These are phyloP conservation scores for Cladosporium cucumerinum DNA, from an alignment of 2,329 filamentous ascomycete genomes.

Conservation along the genomic window DNA sequence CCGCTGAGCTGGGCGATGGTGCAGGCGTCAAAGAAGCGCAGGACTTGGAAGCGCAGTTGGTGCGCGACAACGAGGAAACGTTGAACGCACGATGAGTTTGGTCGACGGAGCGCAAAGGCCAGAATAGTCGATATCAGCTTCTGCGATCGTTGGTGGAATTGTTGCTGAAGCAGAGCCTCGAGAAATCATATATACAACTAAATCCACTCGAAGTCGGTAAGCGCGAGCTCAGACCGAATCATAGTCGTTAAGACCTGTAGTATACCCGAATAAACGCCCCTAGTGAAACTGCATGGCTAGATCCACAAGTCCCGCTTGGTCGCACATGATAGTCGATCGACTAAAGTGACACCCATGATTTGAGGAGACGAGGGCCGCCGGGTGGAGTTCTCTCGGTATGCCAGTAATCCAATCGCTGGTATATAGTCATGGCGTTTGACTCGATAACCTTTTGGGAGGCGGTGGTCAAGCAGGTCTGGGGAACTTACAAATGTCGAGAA, in stretches of 20 bases:
- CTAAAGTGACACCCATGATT: not conserved
- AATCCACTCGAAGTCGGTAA: not conserved
- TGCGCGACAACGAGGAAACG: not conserved
- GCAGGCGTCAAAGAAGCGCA: constrained; percentile 23
- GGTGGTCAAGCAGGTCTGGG: not conserved
- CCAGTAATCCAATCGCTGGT: not conserved
- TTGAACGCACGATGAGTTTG: not conserved
- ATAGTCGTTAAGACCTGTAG: not conserved
- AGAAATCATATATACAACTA: not conserved
- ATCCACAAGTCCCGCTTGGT: not conserved
- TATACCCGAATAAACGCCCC: not conserved
- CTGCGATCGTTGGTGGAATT: not conserved
- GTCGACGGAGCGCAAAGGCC: not conserved
- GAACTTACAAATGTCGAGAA: not conserved
- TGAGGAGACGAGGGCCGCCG: not conserved
- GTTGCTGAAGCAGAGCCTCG: not conserved
- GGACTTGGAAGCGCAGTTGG: constrained; percentile 24
- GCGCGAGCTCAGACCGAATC: not conserved
- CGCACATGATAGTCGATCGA: not conserved
- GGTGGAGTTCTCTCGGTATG: not conserved
- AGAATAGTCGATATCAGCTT: not conserved
- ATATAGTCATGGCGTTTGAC: not conserved
- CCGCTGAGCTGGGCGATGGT: constrained; percentile 49
- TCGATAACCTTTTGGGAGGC: not conserved
- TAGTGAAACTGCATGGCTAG: not conserved